A percentile compares a stretch with the other conserved stretches of the same genome.
phyloP scores from a whole-genome alignment of 2,329 filamentous ascomycete species.

The Shiraia sp. region DNA sequence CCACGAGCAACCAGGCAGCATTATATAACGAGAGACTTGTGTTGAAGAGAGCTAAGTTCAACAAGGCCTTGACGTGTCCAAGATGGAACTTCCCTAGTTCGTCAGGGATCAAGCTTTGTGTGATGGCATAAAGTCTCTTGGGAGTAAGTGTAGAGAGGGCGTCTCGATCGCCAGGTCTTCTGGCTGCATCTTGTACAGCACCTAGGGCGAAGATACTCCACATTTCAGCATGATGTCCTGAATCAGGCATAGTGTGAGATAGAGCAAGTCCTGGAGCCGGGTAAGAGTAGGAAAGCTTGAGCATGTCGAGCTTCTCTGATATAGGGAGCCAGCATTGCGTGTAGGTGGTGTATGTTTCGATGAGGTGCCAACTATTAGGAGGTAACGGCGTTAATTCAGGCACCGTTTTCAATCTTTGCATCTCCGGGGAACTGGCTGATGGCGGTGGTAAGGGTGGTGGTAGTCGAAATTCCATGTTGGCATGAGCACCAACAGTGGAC shows the following conservation, averaged over 20 bases:
- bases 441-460: background rate
- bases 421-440: slow-evolving; percentile 18
- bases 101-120: slow-evolving; percentile 30
- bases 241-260: slow-evolving; percentile 25
- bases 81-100: slow-evolving; percentile 36
- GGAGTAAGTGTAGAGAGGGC: slow-evolving; percentile 6
- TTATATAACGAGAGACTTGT: slow-evolving; percentile 60
- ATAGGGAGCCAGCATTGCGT: slow-evolving; percentile 78
- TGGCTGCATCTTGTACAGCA: slow-evolving; percentile 22
- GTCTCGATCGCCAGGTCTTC: background rate
- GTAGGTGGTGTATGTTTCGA: slow-evolving; percentile 65
- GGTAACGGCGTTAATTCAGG: slow-evolving; percentile 46
- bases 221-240: slow-evolving; percentile 48
- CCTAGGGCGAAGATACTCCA: slow-evolving; percentile 51
- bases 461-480: too few relatives aligned
- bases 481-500: too few relatives aligned
- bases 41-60: slow-evolving; percentile 62
- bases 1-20: slow-evolving; percentile 66
- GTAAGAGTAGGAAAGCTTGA: slow-evolving; percentile 60
- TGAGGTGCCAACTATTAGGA: slow-evolving; percentile 61
- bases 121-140: slow-evolving; percentile 24
- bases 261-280: slow-evolving; percentile 48
- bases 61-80: slow-evolving; percentile 47
- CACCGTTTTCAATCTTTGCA: slow-evolving; percentile 1
- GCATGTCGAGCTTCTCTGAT: slow-evolving; percentile 65